Conservation (phyloP, 352 stramenopile genomes). For the Phytopythium cucurbitacearum region DNA sequence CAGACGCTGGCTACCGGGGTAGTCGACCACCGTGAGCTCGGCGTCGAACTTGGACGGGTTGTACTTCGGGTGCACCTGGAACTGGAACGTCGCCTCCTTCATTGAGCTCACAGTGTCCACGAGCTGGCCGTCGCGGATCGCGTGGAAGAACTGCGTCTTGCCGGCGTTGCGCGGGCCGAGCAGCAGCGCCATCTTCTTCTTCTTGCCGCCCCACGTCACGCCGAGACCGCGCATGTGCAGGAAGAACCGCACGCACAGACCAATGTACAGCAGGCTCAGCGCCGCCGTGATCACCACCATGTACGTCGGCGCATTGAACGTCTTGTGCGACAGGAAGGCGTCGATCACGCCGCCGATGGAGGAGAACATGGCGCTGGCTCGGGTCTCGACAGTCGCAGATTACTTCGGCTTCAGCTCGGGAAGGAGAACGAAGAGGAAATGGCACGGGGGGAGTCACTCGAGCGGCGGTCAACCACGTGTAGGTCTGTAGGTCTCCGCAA, state of each 20-base stretch:
- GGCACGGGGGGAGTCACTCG: too few species aligned
- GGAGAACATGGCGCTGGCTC: too few species aligned
- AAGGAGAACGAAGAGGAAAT: too few species aligned
- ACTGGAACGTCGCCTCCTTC: slow-evolving; percentile 69
- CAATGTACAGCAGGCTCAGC: slow-evolving; percentile 44
- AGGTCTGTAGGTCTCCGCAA: too few species aligned
- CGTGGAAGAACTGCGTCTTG: slow-evolving; percentile 85
- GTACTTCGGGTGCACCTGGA: slow-evolving; percentile 60
- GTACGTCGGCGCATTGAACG: slow-evolving; percentile 56
- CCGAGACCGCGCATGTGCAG: slow-evolving; percentile 60
- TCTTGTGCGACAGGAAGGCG: slow-evolving; percentile 25
- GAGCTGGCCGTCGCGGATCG: slow-evolving; percentile 58
- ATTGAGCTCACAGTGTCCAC: slow-evolving; percentile 84
- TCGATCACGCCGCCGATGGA: not conserved
- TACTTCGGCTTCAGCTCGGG: too few species aligned
- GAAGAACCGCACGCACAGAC: slow-evolving; percentile 55
- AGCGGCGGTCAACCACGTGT: too few species aligned
- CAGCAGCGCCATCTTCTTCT: slow-evolving; percentile 66
- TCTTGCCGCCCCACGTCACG: slow-evolving; percentile 68
- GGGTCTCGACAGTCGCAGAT: too few species aligned
- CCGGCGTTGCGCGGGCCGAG: slow-evolving; percentile 58
- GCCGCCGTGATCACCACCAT: slow-evolving; percentile 45
- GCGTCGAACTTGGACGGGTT: slow-evolving; percentile 68
- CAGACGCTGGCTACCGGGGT: slow-evolving; percentile 76
- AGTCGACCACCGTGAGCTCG: slow-evolving; percentile 74